Evolutionary conservation across 2,329 filamentous ascomycete genomes (phyloP).

Genomic region (Ascochyta pisi): DNA sequence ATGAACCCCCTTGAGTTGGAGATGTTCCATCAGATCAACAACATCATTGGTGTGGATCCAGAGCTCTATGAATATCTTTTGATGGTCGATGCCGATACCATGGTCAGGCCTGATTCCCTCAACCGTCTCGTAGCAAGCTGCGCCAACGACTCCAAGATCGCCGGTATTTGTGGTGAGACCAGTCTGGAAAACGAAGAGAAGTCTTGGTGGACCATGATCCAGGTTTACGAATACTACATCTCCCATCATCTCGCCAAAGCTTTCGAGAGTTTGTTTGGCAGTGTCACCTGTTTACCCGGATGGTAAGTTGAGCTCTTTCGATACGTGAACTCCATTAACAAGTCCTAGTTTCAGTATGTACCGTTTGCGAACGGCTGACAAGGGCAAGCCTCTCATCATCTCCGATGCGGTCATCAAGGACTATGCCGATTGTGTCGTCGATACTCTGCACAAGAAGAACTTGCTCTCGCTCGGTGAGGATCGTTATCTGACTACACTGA

Average conservation of each 20-base stretch:
- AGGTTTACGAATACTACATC: conserved; percentile 99
- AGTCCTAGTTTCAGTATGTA: conserved; percentile 93
- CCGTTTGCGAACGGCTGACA: conserved; percentile 89
- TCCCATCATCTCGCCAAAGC: conserved; percentile 96
- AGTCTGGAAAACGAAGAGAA: conserved; percentile 93
- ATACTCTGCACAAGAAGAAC: conserved; percentile 96
- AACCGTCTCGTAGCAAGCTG: conserved; percentile 93
- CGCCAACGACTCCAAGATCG: conserved; percentile 93
- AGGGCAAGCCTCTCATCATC: conserved; percentile 92
- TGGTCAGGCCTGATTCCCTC: conserved; percentile 87
- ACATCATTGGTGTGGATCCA: conserved; percentile 96
- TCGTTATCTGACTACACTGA: conserved; percentile 94
- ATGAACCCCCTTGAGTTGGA: conserved; percentile 97
- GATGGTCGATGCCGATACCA: conserved; percentile 98
- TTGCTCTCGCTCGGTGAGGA: conserved; percentile 92
- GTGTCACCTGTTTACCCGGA: conserved; percentile 97
- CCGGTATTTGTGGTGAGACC: conserved; percentile 96
- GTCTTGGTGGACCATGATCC: conserved; percentile 99
- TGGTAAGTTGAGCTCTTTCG: conserved; percentile 70
- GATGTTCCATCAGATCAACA: conserved; percentile 99
- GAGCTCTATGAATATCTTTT: conserved; percentile 96
- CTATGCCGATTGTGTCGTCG: conserved; percentile 86
- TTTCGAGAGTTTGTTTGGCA: conserved; percentile 96
- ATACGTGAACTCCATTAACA: conserved; percentile 21
- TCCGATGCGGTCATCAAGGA: conserved; percentile 86